Percentiles rank a stretch among this genome's conserved stretches.
These are phyloP conservation scores for Verticillium klebahnii DNA, from an alignment of 2,329 filamentous ascomycete species.

Conservation along the genomic window DNA sequence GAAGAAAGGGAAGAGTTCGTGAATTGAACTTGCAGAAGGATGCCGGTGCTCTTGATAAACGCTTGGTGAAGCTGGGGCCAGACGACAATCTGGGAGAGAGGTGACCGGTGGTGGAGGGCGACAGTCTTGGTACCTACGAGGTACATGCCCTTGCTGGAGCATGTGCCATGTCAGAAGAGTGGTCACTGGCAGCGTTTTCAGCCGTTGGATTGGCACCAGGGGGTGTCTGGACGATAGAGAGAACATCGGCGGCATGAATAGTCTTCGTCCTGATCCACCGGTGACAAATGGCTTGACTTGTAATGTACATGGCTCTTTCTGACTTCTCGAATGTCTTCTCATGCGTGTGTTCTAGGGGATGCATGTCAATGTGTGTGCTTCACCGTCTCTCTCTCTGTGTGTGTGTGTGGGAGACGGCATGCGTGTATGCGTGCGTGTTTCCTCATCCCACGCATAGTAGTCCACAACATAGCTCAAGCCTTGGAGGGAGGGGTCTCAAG, in stretches of 20 bases:
- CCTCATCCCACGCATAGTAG: background rate
- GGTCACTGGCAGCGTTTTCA: background rate
- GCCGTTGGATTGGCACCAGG: conserved; percentile 1
- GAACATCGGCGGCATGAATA: conserved; percentile 10
- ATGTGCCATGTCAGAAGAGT: background rate
- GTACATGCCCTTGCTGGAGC: conserved; percentile 5
- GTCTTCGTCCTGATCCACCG: background rate
- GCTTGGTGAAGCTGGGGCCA: background rate
- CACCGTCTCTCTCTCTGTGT: background rate
- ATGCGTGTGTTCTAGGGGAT: background rate
- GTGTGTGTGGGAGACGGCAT: conserved; percentile 5
- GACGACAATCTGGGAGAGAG: background rate
- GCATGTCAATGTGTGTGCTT: conserved; percentile 7
- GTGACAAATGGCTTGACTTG: background rate
- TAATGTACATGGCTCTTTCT: conserved; percentile 7
- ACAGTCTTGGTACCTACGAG: conserved; percentile 1
- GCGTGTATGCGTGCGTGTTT: conserved; percentile 9
- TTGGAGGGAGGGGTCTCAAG: background rate
- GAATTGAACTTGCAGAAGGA: conserved; percentile 7
- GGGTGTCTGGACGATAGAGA: conserved; percentile 7
- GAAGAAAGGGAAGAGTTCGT: background rate
- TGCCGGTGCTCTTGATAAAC: conserved; percentile 8
- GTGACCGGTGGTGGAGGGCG: background rate
- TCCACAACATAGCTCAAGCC: background rate
- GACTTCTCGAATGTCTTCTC: conserved; percentile 2